Percentiles rank a stretch among this genome's conserved stretches.
Evolutionary conservation across 371 early-diverging fungal genomes (phyloP).

Genomic region (Actinomortierella ambigua): DNA sequence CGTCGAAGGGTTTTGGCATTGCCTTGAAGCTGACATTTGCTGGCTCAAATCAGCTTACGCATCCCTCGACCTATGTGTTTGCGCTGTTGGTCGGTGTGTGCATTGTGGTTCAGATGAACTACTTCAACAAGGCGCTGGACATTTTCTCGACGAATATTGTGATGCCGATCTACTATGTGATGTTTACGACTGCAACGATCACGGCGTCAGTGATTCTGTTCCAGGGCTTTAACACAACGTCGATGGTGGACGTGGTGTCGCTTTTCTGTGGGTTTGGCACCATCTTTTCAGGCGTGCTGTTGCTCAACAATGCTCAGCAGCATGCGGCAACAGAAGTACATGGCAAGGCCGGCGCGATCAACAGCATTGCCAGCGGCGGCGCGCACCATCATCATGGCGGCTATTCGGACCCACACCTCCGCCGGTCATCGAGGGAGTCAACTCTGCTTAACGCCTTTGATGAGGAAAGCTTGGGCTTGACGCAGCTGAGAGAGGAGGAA

Average conservation of each 20-base stretch:
- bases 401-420: conserved; percentile 13
- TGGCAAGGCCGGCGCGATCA: conserved; percentile 30
- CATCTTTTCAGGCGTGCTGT: conserved; percentile 89
- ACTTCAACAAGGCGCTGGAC: conserved; percentile 95
- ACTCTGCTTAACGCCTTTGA: conserved; percentile 60
- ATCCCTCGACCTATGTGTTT: conserved; percentile 87
- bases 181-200: conserved; percentile 92
- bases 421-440: conserved; percentile 51
- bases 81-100: conserved; percentile 78
- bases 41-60: conserved; percentile 88
- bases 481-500: conserved; percentile 53
- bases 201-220: conserved; percentile 85
- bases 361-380: conserved; percentile 24
- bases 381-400: conserved; percentile 32
- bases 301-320: conserved; percentile 63
- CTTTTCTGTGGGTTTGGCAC: conserved; percentile 89
- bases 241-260: conserved; percentile 76
- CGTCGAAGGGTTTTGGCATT: conserved; percentile 90
- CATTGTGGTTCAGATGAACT: conserved; percentile 93
- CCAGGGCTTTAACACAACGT: conserved; percentile 83
- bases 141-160: conserved; percentile 88
- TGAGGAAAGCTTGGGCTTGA: conserved; percentile 59
- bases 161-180: conserved; percentile 91
- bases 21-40: conserved; percentile 90
- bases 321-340: conserved; percentile 18